phyloP scores from a whole-genome alignment of 106 monocot species.

The Dendrobium officinale region DNA sequence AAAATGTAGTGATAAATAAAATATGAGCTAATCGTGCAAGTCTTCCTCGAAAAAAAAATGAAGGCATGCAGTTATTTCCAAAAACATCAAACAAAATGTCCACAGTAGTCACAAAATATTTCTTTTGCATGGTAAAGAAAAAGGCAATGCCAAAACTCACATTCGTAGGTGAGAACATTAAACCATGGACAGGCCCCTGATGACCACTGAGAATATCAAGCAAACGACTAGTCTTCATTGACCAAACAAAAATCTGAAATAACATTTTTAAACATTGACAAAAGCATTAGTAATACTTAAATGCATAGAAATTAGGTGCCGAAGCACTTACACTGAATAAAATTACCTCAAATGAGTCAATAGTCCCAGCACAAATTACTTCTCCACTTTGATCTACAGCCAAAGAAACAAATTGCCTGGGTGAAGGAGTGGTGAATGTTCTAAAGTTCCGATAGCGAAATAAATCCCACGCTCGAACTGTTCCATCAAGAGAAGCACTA shows the following conservation, averaged over 20 bases:
- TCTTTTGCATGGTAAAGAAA: neutral
- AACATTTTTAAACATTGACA: neutral
- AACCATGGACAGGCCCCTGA: conserved; percentile 91
- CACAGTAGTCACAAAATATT: neutral
- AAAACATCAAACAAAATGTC: neutral
- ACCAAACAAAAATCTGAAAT: conserved; percentile 94
- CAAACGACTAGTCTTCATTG: conserved; percentile 91
- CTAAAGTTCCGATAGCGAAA: conserved; percentile 96
- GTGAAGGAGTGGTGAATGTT: conserved; percentile 84
- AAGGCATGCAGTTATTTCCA: neutral
- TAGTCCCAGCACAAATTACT: conserved; percentile 94
- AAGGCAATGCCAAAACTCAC: conserved; percentile 32
- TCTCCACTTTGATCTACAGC: conserved; percentile 89
- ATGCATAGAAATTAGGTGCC: neutral
- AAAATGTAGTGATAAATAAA: neutral
- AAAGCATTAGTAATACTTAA: neutral
- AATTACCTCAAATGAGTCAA: conserved; percentile 97
- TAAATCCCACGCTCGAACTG: conserved; percentile 95
- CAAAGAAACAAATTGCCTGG: conserved; percentile 94
- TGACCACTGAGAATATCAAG: conserved; percentile 93
- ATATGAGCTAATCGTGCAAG: neutral
- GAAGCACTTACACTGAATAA: neutral
- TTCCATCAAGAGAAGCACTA: conserved; percentile 97
- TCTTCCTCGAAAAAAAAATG: neutral
- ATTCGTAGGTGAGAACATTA: conserved; percentile 90